Evolutionary conservation across 768 basidiomycete species (phyloP).

Genomic region (Trametes cubensis): DNA sequence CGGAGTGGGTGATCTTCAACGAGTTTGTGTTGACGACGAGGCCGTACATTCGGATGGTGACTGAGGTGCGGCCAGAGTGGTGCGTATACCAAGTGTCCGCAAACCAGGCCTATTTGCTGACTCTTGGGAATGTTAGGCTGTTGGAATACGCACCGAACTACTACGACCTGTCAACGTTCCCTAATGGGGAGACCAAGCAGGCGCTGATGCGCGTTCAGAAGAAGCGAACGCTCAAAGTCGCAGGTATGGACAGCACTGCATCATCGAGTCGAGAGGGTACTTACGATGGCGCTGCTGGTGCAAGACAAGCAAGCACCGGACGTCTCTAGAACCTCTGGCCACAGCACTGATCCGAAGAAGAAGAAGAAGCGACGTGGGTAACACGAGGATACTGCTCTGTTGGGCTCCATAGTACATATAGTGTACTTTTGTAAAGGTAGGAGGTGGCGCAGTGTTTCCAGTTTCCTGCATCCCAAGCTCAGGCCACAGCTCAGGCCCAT

Average conservation of each 20-base stretch:
- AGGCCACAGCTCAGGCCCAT: too few species aligned
- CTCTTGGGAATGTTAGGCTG: conserved; percentile 45
- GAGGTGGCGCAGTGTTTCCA: too few species aligned
- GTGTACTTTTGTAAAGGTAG: too few species aligned
- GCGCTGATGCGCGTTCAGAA: conserved; percentile 26
- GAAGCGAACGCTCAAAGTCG: conserved; percentile 25
- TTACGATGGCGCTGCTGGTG: not conserved
- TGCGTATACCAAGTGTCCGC: conserved; percentile 36
- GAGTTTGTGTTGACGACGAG: conserved; percentile 93
- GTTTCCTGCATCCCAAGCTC: too few species aligned
- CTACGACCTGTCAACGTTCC: conserved; percentile 23
- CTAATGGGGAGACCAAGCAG: conserved; percentile 30
- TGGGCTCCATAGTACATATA: too few species aligned
- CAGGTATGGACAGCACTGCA: not conserved
- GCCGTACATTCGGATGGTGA: conserved; percentile 89
- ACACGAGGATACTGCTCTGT: too few species aligned
- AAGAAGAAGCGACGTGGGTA: not conserved
- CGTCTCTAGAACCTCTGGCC: too few species aligned
- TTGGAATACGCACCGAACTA: conserved; percentile 47
- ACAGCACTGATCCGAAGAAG: not conserved
- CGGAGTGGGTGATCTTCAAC: conserved; percentile 92
- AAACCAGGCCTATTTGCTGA: not conserved
- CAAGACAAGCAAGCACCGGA: too few species aligned
- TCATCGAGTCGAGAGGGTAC: conserved; percentile 8
- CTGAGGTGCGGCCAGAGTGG: conserved; percentile 89